These are phyloP conservation scores for Erysimum cheiranthoides DNA, from an alignment of 345 rosid species.

Conservation along the genomic window DNA sequence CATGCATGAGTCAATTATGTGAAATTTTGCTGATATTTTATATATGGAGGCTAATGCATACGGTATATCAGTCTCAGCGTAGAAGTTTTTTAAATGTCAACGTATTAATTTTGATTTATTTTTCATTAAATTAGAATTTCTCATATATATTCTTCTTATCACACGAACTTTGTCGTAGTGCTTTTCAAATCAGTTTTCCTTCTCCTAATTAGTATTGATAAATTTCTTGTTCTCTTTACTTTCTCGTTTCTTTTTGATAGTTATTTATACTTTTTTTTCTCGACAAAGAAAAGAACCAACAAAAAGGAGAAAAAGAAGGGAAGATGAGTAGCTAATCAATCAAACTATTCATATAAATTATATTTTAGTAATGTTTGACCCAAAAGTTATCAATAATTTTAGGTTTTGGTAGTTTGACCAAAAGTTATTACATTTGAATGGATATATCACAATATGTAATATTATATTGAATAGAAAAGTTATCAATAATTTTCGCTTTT, in stretches of 20 bases:
- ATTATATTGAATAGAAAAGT: too few relatives aligned
- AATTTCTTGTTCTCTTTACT: neutral
- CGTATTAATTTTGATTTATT: neutral
- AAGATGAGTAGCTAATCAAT: slow-evolving; percentile 13
- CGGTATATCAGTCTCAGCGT: neutral
- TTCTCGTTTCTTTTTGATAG: slow-evolving; percentile 3
- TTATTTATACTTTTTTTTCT: neutral
- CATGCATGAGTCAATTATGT: neutral
- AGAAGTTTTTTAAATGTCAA: neutral
- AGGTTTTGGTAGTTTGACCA: slow-evolving; percentile 20
- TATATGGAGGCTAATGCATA: neutral
- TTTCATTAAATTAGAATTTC: neutral
- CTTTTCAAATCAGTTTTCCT: neutral
- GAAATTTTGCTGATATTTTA: neutral
- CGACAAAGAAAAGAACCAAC: neutral
- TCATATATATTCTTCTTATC: neutral
- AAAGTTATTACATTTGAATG: slow-evolving; percentile 1
- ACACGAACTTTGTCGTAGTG: neutral
- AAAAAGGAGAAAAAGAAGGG: slow-evolving; percentile 18
- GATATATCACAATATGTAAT: neutral
- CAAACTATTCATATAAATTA: slow-evolving; percentile 13
- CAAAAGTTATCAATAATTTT: slow-evolving; percentile 40
- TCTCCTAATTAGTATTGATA: neutral
- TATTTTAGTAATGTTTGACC: slow-evolving; percentile 40
- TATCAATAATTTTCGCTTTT: slow-evolving; percentile 13